Evolutionary conservation across 2,329 filamentous ascomycete species (phyloP).

Genomic region (Tolypocladium sp.): DNA sequence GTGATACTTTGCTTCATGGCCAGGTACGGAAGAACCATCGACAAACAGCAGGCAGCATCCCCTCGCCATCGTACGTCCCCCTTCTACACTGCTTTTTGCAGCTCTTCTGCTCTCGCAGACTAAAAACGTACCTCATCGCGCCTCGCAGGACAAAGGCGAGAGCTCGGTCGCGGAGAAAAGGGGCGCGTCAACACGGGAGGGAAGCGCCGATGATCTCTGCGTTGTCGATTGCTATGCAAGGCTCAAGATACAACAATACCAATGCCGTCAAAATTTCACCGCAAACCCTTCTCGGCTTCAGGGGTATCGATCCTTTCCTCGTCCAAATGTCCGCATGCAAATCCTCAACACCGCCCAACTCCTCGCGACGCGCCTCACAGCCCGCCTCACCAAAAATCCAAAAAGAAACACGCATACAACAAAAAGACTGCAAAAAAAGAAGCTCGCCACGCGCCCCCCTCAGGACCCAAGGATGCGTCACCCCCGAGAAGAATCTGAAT

Average conservation of each 20-base stretch:
- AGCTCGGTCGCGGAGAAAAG: no score
- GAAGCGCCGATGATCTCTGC: not conserved
- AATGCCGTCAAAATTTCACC: not conserved
- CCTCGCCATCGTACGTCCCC: no score
- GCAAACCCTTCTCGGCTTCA: not conserved
- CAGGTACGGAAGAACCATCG: no score
- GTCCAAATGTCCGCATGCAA: not conserved
- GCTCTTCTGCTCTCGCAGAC: no score
- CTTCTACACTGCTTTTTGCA: no score
- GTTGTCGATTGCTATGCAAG: no score
- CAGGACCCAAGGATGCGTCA: not conserved
- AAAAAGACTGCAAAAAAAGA: not conserved
- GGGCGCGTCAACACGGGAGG: no score
- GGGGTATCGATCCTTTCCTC: not conserved
- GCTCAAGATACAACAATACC: no score
- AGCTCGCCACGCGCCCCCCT: not conserved
- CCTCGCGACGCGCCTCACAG: not conserved
- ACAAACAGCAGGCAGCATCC: no score
- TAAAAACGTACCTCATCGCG: no score
- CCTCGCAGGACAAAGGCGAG: no score
- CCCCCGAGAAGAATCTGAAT: not conserved
- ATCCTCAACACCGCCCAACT: not conserved
- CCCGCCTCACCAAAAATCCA: not conserved
- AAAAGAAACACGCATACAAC: not conserved
- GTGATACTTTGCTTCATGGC: no score